phyloP scores from a whole-genome alignment of 306 rosid genomes.

The Astragalus membranaceus region DNA sequence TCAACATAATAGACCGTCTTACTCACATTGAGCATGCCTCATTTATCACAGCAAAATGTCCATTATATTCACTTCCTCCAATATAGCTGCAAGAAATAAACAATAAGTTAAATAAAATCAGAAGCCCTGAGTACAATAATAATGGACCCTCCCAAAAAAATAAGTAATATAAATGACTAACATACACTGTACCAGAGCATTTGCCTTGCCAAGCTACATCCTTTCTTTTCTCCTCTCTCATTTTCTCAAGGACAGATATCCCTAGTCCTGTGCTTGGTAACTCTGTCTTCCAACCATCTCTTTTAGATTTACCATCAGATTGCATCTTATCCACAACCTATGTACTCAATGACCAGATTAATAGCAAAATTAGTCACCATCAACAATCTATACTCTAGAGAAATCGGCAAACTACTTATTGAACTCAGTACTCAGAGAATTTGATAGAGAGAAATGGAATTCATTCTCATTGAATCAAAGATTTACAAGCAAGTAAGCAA shows the following conservation, averaged over 20 bases:
- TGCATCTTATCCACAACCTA: conserved; percentile 86
- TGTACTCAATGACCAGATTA: conserved; percentile 21
- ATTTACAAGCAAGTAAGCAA: too few species aligned
- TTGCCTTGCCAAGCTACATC: conserved; percentile 90
- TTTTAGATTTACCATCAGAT: conserved; percentile 63
- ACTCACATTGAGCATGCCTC: conserved; percentile 98
- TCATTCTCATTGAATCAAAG: neutral
- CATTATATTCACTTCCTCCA: conserved; percentile 79
- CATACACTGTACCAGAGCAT: conserved; percentile 99
- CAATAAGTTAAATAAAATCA: neutral
- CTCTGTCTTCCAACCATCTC: conserved; percentile 69
- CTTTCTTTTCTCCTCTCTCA: conserved; percentile 69
- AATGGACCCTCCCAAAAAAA: neutral
- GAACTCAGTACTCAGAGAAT: too few species aligned
- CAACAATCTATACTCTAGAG: neutral
- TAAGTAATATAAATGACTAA: conserved; percentile 26
- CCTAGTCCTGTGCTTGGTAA: conserved; percentile 69
- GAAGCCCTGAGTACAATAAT: conserved; percentile 5
- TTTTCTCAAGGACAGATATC: conserved; percentile 46
- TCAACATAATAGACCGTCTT: conserved; percentile 33
- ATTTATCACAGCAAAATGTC: conserved; percentile 76
- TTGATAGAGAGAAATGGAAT: too few species aligned
- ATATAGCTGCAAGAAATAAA: conserved; percentile 64
- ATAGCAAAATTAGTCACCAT: conserved; percentile 13
- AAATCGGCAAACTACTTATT: neutral